Conservation (phyloP, 208 protist species). For the Crithidia bombi region DNA sequence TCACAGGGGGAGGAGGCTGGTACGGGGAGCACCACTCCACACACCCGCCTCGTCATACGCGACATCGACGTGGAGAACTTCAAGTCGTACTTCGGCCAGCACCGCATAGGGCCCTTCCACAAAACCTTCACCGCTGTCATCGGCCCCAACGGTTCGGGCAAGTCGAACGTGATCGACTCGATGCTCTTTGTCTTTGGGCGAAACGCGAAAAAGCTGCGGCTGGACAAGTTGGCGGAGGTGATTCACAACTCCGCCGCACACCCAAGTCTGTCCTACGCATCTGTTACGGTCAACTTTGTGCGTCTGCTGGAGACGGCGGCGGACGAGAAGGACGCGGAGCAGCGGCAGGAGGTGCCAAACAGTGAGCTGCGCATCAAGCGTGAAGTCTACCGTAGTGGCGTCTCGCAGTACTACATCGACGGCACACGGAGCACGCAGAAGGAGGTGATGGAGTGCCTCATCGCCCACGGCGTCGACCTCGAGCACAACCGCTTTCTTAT, state of each 20-base stretch:
- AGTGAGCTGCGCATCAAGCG: constrained; percentile 95
- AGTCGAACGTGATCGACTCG: constrained; percentile 99
- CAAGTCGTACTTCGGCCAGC: constrained; percentile 99
- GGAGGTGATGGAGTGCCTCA: constrained; percentile 92
- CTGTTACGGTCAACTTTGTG: constrained; percentile 98
- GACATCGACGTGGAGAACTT: constrained; percentile 99
- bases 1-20: neutral
- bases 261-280: constrained; percentile 90
- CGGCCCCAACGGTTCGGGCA: constrained; percentile 99
- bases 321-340: constrained; percentile 57
- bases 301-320: constrained; percentile 90
- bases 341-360: constrained; percentile 88
- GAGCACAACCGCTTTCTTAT: constrained; percentile 99
- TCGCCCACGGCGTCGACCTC: constrained; percentile 98
- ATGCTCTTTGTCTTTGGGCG: constrained; percentile 99
- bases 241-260: constrained; percentile 98
- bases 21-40: neutral
- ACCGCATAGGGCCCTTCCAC: constrained; percentile 99
- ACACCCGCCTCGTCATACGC: constrained; percentile 94
- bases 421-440: constrained; percentile 69
- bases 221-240: constrained; percentile 97
- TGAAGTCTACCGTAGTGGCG: constrained; percentile 88
- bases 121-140: constrained; percentile 99
- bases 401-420: constrained; percentile 96
- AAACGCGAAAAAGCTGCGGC: constrained; percentile 97